Base-by-base conservation (phyloP, 257 asterid genomes). In the Scutellaria baicalensis region DNA sequence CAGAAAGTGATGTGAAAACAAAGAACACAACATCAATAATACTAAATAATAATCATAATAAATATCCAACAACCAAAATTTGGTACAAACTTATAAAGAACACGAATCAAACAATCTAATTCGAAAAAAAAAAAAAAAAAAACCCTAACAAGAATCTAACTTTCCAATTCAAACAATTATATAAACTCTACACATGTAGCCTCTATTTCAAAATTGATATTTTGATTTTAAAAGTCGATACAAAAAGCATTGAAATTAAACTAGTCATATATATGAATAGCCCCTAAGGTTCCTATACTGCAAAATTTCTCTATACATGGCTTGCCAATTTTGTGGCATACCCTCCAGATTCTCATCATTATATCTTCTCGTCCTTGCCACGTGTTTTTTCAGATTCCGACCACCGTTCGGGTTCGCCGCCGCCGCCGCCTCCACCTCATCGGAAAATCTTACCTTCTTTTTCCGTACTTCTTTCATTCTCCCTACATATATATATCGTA, bases 291-390 rank as follows among this genome's bases (percentile, higher is more conserved):
- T 80, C 89, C 86, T 89, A 59, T 48, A 65, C 35, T 81, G 68
- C 52, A 89, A 77, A 65, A 89, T 91, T 69, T 91, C 97, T 73
- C 69, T 84, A 36, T 91, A 89, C 89, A 87, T 75, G 23, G 69
- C 88, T 69, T 87, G 96, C 96, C 97, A 85, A 69, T 89, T 91
- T 39, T 78, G 75, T 9, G 97, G 96, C 88, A 91, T 70, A 2
- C 69, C 73, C 80, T 85, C 88, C 78, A 89, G 66, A 56, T 68
- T 87, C 27, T 76, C 86, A 18, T 60, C 36, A 1, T 1, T 9
- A 33, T 48, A 11, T 6, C 7, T 11, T 0, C 6, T 4, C 3
- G 18, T 43, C 16, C 49, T 42, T 42, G 16, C 35, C 51, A 49
- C 27, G 58, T 56, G 14, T 57, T 59, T 75, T 58, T 72, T 64